These are phyloP conservation scores for Pisolithus sp. DNA, from an alignment of 768 basidiomycete species.

Conservation along the genomic window DNA sequence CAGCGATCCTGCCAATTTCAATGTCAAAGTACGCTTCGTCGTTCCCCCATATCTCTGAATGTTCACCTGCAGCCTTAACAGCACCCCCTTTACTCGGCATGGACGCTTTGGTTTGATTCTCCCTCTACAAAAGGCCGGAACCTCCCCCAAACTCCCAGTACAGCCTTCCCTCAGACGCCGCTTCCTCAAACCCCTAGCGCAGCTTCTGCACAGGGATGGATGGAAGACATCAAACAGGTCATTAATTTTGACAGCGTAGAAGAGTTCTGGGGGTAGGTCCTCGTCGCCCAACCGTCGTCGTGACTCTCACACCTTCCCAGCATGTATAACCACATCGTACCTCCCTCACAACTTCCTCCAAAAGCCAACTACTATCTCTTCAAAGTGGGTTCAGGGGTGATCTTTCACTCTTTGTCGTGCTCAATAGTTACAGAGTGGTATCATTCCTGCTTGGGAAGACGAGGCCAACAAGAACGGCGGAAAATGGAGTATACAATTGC, in stretches of 20 bases:
- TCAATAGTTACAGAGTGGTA: slow-evolving; percentile 60
- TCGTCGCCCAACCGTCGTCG: background rate
- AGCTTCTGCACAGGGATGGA: slow-evolving; percentile 83
- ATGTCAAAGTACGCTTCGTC: slow-evolving; percentile 71
- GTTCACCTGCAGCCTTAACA: slow-evolving; percentile 25
- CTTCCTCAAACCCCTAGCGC: slow-evolving; percentile 65
- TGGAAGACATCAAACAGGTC: slow-evolving; percentile 97
- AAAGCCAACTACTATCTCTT: slow-evolving; percentile 99
- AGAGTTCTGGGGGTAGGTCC: slow-evolving; percentile 94
- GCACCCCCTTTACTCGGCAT: slow-evolving; percentile 91
- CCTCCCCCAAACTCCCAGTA: slow-evolving; percentile 75
- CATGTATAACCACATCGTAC: slow-evolving; percentile 95
- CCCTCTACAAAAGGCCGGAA: slow-evolving; percentile 86
- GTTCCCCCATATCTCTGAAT: background rate
- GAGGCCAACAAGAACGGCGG: slow-evolving; percentile 95
- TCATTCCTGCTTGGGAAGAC: slow-evolving; percentile 97
- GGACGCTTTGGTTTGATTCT: slow-evolving; percentile 99
- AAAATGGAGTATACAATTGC: slow-evolving; percentile 98
- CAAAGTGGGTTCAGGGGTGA: slow-evolving; percentile 52
- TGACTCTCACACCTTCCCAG: slow-evolving; percentile 33
- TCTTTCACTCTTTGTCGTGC: background rate
- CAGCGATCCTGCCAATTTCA: slow-evolving; percentile 87
- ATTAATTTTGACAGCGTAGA: slow-evolving; percentile 95
- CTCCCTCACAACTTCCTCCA: slow-evolving; percentile 85
- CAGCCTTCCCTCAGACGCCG: slow-evolving; percentile 74